Evolutionary conservation across 129 eudicot species (phyloP).

Genomic region (Centella asiatica): DNA sequence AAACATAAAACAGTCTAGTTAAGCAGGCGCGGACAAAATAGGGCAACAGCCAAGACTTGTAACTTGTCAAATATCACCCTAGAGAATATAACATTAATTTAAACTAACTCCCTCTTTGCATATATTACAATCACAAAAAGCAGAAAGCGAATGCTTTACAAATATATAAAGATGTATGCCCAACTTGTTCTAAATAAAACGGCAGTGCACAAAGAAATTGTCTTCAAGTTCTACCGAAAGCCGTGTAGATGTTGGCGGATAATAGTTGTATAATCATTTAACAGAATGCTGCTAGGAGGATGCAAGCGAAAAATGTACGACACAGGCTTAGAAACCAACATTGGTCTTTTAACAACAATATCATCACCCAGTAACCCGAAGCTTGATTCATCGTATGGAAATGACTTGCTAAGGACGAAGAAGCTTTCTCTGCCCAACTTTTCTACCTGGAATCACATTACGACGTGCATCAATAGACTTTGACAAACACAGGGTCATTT

Average conservation of each 20-base stretch:
- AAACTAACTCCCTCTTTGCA: neutral
- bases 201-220: too few relatives aligned
- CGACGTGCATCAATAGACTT: neutral
- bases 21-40: too few relatives aligned
- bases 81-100: too few relatives aligned
- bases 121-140: neutral
- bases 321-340: slow-evolving; percentile 47
- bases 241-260: slow-evolving; percentile 25
- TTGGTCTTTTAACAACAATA: slow-evolving; percentile 35
- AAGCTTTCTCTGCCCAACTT: slow-evolving; percentile 60
- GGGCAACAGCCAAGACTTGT: too few relatives aligned
- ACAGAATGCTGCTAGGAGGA: slow-evolving; percentile 49
- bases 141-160: neutral
- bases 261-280: slow-evolving; percentile 29
- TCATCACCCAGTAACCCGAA: slow-evolving; percentile 56
- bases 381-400: slow-evolving; percentile 54
- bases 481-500: neutral
- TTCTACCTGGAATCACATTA: slow-evolving; percentile 51
- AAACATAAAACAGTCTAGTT: too few relatives aligned
- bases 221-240: neutral
- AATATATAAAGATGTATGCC: neutral
- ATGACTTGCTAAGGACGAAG: slow-evolving; percentile 65
- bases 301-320: slow-evolving; percentile 53
- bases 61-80: neutral
- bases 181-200: neutral